Evolutionary conservation across 2,329 filamentous ascomycete species (phyloP).

Genomic region (Botrytis medusae): DNA sequence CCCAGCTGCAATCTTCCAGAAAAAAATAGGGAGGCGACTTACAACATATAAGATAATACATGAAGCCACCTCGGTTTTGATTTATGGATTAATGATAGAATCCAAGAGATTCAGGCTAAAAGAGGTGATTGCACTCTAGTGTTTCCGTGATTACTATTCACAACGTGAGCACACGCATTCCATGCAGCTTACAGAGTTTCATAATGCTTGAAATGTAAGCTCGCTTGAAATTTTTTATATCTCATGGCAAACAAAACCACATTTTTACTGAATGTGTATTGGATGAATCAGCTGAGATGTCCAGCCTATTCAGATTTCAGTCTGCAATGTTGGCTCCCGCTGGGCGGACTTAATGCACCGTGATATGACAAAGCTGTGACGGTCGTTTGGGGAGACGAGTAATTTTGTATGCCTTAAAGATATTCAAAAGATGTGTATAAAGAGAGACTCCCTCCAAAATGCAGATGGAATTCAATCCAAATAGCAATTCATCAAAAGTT

Average conservation of each 20-base stretch:
- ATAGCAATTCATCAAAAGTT: not conserved
- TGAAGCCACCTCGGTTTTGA: not conserved
- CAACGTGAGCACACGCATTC: too few species aligned
- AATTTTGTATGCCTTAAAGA: not conserved
- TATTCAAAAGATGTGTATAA: not conserved
- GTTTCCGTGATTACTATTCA: not conserved
- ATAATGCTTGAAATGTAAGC: not conserved
- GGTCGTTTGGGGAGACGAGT: too few species aligned
- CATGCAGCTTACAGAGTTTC: not conserved
- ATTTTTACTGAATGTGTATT: not conserved
- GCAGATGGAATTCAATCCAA: too few species aligned
- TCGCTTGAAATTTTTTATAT: not conserved
- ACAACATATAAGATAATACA: too few species aligned
- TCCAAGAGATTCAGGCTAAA: not conserved
- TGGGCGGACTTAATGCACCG: not conserved
- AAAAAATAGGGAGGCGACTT: too few species aligned
- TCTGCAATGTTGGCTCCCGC: too few species aligned
- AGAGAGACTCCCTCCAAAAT: too few species aligned
- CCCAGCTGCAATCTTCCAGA: accelerated
- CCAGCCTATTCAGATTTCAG: not conserved
- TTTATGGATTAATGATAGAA: not conserved
- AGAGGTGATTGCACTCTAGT: not conserved
- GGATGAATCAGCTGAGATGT: not conserved
- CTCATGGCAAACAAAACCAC: not conserved
- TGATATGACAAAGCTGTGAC: not conserved